These are phyloP conservation scores for Podospora comata DNA, from an alignment of 495 filamentous ascomycete species.

Conservation along the genomic window DNA sequence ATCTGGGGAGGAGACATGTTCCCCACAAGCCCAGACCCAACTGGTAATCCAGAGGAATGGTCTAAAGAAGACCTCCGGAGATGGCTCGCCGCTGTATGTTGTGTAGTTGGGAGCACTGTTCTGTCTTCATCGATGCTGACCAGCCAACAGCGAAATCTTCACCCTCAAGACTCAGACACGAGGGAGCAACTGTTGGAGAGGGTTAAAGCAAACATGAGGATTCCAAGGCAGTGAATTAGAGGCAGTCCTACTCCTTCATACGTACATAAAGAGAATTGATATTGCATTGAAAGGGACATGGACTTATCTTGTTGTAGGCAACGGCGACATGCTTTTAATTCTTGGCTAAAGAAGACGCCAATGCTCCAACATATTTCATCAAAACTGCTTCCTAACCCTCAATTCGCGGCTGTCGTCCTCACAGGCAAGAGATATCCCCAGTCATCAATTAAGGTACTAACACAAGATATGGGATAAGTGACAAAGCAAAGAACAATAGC, in stretches of 20 bases:
- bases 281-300: background rate
- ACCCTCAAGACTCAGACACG: slow-evolving; percentile 62
- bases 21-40: slow-evolving; percentile 68
- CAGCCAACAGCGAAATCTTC: slow-evolving; percentile 62
- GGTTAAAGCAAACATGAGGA: slow-evolving; percentile 73
- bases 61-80: slow-evolving; percentile 65
- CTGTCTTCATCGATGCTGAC: slow-evolving; percentile 9
- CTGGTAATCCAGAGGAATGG: slow-evolving; percentile 73
- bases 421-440: background rate
- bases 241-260: background rate
- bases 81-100: slow-evolving; percentile 73
- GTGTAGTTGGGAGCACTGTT: background rate
- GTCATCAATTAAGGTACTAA: background rate
- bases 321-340: too few relatives aligned
- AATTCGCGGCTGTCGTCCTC: background rate
- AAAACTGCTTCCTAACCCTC: background rate
- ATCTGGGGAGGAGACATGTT: slow-evolving; percentile 85
- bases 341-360: background rate
- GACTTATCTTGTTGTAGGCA: too few relatives aligned
- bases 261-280: background rate
- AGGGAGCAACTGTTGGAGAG: slow-evolving; percentile 75
- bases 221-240: slow-evolving; percentile 29
- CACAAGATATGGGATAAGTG: background rate
- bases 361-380: background rate
- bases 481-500: too few relatives aligned